Conservation (phyloP, 192 early-diverging fungal genomes). For the Borealophlyctis nickersoniae region DNA sequence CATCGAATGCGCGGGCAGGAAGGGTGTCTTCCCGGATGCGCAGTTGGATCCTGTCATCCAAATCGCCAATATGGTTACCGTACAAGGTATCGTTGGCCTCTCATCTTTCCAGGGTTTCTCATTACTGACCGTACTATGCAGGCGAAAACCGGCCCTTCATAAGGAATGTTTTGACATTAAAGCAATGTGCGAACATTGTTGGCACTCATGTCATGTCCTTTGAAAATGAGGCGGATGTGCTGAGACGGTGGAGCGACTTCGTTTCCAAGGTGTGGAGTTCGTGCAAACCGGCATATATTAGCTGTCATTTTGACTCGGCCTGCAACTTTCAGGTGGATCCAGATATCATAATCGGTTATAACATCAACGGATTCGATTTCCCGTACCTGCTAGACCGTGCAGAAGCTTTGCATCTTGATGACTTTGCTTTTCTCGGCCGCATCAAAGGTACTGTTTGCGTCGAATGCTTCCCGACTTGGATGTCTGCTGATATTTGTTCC, state of each 20-base stretch:
- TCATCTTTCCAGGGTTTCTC: not conserved
- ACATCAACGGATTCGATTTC: slow-evolving; percentile 95
- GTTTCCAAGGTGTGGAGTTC: slow-evolving; percentile 48
- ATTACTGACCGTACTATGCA: slow-evolving; percentile 19
- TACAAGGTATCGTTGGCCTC: slow-evolving; percentile 58
- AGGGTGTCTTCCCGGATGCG: slow-evolving; percentile 93
- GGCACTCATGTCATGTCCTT: slow-evolving; percentile 83
- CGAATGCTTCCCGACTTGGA: not conserved
- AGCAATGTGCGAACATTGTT: slow-evolving; percentile 87
- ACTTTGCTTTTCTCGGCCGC: slow-evolving; percentile 85
- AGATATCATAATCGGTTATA: slow-evolving; percentile 94
- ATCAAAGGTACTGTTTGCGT: slow-evolving; percentile 36
- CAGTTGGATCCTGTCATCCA: slow-evolving; percentile 92
- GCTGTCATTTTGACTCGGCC: too few species aligned
- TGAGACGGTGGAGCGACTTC: slow-evolving; percentile 84
- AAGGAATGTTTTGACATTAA: slow-evolving; percentile 90
- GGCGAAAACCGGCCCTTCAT: slow-evolving; percentile 87
- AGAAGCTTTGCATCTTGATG: slow-evolving; percentile 62
- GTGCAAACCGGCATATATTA: too few species aligned
- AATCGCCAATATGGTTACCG: slow-evolving; percentile 90
- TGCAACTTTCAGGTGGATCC: slow-evolving; percentile 86
- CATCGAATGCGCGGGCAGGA: slow-evolving; percentile 96
- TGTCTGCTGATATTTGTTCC: slow-evolving; percentile 5
- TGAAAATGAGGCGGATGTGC: slow-evolving; percentile 72
- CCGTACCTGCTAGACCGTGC: slow-evolving; percentile 93